Percentiles rank a stretch among this genome's conserved stretches.
phyloP scores from a whole-genome alignment of 345 rosid species.

The Eucalyptus dawsonii region DNA sequence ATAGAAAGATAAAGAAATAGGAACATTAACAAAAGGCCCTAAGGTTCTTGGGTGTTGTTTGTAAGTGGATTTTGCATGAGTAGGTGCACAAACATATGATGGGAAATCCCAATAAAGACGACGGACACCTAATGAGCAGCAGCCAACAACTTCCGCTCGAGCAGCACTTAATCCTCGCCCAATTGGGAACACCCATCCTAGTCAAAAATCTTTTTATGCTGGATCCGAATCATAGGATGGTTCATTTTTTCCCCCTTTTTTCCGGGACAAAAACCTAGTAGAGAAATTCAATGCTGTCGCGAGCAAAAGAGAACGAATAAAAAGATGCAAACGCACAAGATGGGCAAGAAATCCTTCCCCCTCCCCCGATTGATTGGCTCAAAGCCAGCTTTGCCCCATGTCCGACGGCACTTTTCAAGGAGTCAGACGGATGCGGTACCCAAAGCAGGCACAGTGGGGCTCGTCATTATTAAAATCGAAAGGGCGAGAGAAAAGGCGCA shows the following conservation, averaged over 20 bases:
- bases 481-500: background rate
- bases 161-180: background rate
- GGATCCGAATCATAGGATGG: background rate
- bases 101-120: background rate
- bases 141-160: background rate
- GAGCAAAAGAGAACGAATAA: background rate
- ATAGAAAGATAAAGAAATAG: accelerated
- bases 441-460: background rate
- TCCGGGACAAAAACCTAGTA: background rate
- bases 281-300: background rate
- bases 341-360: background rate
- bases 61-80: background rate
- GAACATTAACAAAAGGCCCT: no score
- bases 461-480: background rate
- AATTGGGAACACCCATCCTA: background rate
- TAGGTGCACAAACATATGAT: background rate
- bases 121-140: background rate
- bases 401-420: background rate
- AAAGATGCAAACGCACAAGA: background rate
- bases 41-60: background rate
- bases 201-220: background rate
- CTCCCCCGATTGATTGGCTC: background rate
- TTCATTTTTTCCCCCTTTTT: background rate
- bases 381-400: background rate
- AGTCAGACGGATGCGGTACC: background rate